Base-by-base conservation (phyloP, 768 basidiomycete genomes). In the Auricularia auricula-judae region DNA sequence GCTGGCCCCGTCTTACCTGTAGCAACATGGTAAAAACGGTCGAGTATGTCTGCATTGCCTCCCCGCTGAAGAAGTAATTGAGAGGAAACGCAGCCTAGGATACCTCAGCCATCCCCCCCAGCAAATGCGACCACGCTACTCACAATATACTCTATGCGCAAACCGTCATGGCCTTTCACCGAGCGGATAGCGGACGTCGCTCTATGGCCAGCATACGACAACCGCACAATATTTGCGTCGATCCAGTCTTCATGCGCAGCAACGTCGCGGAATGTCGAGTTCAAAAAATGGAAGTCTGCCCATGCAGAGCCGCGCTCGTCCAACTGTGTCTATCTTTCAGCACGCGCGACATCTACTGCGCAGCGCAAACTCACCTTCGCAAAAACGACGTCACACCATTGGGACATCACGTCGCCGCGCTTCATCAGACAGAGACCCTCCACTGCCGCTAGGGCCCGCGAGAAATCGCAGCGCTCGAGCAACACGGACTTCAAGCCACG, bases 261-360 rank as follows among this genome's bases (percentile, higher is more conserved):
- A 35, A 87, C 80, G 61, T 91, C 88, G 21, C 78, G 77, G 71
- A 93, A 91, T 10, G 86, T 84, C 35, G 83, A 86, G 69, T 93
- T 93, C 63, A 93, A 72, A 74, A 89, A 89, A 74, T 93, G 91
- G 71, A 90, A 91, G 70, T 93, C 91, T 58, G 75, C 80, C 91
- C 91, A 93, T 18, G 47, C 39, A 3, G 69, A 62, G 70, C 87
- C 84, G 59, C 81, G 78, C n/a, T 76, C 76, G 67, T 93, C 88
- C 83, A 92, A 91, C 89, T 92, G 63, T 4, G 61, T 3, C 54
- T 54, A 18, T 61, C 18, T 18, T 21, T 56, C 33, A 43, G 39
- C 3, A 12, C 39, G 23, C n/a, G 65, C 10, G 67, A 56, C 11
- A 29, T 36, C 10, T 14, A 44, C 8, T 63, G 39, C 5, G 14